Percentiles rank a stretch among this genome's conserved stretches.
Conservation (phyloP, 257 asterid species). For the Apocynum venetum region DNA sequence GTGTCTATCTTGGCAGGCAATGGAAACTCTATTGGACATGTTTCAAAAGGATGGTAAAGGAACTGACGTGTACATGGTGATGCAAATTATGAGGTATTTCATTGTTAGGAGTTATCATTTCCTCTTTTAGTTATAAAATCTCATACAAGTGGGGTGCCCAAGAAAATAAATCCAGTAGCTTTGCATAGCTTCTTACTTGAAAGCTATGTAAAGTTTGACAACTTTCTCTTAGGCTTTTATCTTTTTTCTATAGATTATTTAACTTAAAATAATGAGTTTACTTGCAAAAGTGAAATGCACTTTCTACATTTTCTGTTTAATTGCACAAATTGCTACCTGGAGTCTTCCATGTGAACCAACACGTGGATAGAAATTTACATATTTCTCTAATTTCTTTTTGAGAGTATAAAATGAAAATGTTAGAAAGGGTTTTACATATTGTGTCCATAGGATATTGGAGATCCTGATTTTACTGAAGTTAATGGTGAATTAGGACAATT, state of each 20-base stretch:
- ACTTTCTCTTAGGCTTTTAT: background rate
- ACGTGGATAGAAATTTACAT: background rate
- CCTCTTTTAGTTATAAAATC: background rate
- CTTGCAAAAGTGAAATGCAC: background rate
- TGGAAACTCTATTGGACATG: constrained; percentile 66
- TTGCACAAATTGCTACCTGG: background rate
- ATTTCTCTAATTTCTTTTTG: background rate
- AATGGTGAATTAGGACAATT: background rate
- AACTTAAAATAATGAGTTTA: too few species aligned
- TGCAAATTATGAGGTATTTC: constrained; percentile 78
- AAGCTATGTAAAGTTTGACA: background rate
- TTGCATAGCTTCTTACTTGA: background rate
- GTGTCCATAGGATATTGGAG: too few species aligned
- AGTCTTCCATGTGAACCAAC: background rate
- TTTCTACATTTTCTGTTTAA: background rate
- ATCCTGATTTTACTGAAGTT: too few species aligned
- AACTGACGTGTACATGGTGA: constrained; percentile 66
- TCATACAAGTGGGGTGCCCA: background rate
- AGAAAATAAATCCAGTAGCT: background rate
- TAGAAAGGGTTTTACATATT: too few species aligned
- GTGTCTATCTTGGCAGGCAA: constrained; percentile 52
- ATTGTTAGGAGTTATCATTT: background rate
- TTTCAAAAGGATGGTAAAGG: constrained; percentile 61
- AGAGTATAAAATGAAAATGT: too few species aligned
- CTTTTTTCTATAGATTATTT: background rate